Evolutionary conservation across 176 grass and related monocot genomes (phyloP).

Genomic region (Oropetium thomaeum): DNA sequence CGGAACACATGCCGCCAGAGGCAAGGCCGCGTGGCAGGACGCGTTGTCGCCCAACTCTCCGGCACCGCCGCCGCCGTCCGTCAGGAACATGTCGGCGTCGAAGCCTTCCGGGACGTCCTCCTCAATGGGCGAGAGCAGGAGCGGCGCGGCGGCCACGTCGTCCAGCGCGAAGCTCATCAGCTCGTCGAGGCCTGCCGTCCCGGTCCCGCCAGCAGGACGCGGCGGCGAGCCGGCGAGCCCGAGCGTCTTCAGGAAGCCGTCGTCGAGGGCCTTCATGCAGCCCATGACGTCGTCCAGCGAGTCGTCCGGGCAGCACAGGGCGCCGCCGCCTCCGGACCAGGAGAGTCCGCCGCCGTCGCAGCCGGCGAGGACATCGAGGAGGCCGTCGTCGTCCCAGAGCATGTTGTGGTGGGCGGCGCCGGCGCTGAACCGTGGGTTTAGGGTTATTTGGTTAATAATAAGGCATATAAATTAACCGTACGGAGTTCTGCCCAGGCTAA

Average conservation of each 20-base stretch:
- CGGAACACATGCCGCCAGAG: neutral
- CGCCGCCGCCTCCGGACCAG: no score
- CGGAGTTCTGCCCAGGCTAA: no score
- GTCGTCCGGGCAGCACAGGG: constrained; percentile 43
- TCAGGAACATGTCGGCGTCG: neutral
- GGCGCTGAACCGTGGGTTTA: no score
- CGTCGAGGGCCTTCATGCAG: neutral
- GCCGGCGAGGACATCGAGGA: constrained; percentile 14
- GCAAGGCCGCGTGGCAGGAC: neutral
- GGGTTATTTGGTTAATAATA: no score
- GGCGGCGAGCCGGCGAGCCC: neutral
- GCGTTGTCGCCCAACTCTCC: accelerated
- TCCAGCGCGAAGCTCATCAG: no score
- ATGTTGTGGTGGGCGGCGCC: neutral
- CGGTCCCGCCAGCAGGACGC: no score
- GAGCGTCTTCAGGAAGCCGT: neutral
- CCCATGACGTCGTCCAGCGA: constrained; percentile 35
- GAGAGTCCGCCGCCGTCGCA: neutral
- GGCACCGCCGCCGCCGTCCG: neutral
- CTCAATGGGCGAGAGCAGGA: no score
- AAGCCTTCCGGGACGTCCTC: neutral
- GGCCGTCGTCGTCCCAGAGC: neutral
- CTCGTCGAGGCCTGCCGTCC: neutral
- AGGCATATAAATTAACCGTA: no score
- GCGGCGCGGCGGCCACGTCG: neutral